Base-by-base conservation (phyloP, 2,329 filamentous ascomycete species). In the Fusarium nisikadoi region DNA sequence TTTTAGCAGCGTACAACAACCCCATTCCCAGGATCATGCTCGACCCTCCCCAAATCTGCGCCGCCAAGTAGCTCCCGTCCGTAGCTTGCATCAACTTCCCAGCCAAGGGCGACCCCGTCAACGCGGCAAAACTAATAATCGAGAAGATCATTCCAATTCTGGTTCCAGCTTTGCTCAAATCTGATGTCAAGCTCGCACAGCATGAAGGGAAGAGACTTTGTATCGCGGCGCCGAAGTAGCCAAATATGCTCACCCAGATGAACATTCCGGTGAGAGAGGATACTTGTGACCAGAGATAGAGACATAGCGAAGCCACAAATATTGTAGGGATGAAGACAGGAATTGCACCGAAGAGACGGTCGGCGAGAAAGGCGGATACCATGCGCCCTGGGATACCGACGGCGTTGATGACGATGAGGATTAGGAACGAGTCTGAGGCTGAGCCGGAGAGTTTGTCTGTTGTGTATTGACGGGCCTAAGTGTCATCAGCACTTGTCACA, bases 201-300 rank as follows among this genome's bases (percentile, higher is more conserved):
- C 79, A 78, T 0, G 90, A 89, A 0, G 92, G 91, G 73, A 93
- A 93, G 16, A 94, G 77, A 11, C 86, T 86, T 79, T 93, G 91
- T 50, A 93, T 87, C 0, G 85, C 89, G 0, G 90, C 90, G 0
- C 86, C 89, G 5, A 86, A 86, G 52, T 93, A 83, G 3, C 92
- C 92, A 75, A 92, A 93, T 62, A 91, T 84, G 1, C 85, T 81
- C 0, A 88, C 82, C 85, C 92, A 94, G 2, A 83, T 84, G 75
- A 92, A 93, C 27, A 74, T 74, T 2, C 72, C 78, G 0, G 75
- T 57, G 1, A 80, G 69, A 9, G 69, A 74, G 8, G 71, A 60
- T 1, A 92, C 86, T 0, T 84, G 85, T 0, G 86, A 83, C 90
- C 90, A 92, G 29, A 83, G 84, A 33, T 78, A 81, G 36, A 89